phyloP scores from a whole-genome alignment of 2,329 filamentous ascomycete species.

The Aspergillus calidoustus region DNA sequence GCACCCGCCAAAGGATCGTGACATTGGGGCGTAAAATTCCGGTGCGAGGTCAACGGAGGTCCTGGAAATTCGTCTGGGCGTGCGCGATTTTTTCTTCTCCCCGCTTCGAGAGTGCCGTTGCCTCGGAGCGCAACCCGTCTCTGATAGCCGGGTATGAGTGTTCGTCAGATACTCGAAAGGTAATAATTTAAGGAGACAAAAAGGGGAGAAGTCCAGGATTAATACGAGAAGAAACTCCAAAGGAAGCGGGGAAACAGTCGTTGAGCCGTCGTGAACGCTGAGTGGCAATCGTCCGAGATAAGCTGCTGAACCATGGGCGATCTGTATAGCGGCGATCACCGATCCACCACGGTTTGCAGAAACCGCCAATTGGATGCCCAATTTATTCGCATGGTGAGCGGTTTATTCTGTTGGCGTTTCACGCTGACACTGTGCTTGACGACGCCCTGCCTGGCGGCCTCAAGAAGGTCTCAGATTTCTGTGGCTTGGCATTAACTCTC shows the following conservation, averaged over 20 bases:
- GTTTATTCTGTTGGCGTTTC: neutral
- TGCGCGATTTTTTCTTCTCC: slow-evolving; percentile 19
- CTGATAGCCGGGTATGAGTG: neutral
- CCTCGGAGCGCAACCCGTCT: slow-evolving; percentile 1
- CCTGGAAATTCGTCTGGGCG: slow-evolving; percentile 6
- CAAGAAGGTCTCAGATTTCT: slow-evolving; percentile 8
- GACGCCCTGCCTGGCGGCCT: too few species aligned
- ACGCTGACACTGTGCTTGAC: neutral
- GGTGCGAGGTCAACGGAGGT: neutral
- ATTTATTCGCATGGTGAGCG: slow-evolving; percentile 1
- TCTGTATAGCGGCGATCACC: slow-evolving; percentile 31
- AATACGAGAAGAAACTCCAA: neutral
- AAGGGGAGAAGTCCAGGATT: neutral
- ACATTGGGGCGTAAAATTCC: slow-evolving; percentile 30
- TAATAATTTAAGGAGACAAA: neutral
- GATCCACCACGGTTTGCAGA: slow-evolving; percentile 22
- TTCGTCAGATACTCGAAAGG: neutral
- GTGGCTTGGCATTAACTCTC: neutral
- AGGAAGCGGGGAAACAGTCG: slow-evolving; percentile 7
- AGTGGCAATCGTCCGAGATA: slow-evolving; percentile 23
- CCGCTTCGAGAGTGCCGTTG: slow-evolving; percentile 11
- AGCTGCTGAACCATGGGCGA: slow-evolving; percentile 19
- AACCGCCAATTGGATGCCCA: slow-evolving; percentile 11
- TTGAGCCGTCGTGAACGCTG: neutral
- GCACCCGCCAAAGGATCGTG: slow-evolving; percentile 50